Base-by-base conservation (phyloP, 768 basidiomycete species). In the Mycena indigotica region DNA sequence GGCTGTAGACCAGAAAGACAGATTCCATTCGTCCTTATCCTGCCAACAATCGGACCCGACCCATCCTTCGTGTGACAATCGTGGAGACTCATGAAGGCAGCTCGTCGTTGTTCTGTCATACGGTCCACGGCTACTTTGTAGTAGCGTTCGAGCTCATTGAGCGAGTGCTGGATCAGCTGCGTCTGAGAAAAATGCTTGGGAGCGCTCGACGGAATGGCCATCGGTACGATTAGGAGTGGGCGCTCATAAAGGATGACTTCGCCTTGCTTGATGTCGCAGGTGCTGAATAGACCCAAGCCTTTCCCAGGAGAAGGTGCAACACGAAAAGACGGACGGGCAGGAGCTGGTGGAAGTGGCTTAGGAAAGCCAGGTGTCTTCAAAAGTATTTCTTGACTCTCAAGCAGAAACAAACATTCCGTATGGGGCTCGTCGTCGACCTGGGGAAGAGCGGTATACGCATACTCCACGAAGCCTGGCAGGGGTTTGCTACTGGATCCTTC, bases 31-130 rank as follows among this genome's bases (percentile, higher is more conserved):
- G 74, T 77, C 46, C 71, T 65, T 17, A 72, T 49, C 1, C 71
- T 70, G 0, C 76, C 75, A 1, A 68, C 4, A 28, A 75, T 54
- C 10, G 72, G 72, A 3, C 72, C 73, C 35, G 67, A 72, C 16
- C 72, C 74, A 49, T 78, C 74, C 21, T 68, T 65, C 24, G 55
- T 60, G 49, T 73, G 70, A 24, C 65, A 63, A 48, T 77, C 75
- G 3, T 63, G 60, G 24, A 79, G 56, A 23, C 63, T 57, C 64
- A 68, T 69, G 57, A 70, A 76, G 15, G 66, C 71, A 3, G 38
- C 55, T 52, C 70, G 70, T 26, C 64, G 50, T 28, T 67, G 65
- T 4, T 61, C 48, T 40, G 61, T 44, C 59, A 78, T 66, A 12
- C 73, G 67, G 1, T 58, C 54, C 12, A 75, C 57, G 13, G 59